Percentiles rank a stretch among this genome's conserved stretches.
Conservation (phyloP, 805 yeast species). For the Kuraishia ogatae region DNA sequence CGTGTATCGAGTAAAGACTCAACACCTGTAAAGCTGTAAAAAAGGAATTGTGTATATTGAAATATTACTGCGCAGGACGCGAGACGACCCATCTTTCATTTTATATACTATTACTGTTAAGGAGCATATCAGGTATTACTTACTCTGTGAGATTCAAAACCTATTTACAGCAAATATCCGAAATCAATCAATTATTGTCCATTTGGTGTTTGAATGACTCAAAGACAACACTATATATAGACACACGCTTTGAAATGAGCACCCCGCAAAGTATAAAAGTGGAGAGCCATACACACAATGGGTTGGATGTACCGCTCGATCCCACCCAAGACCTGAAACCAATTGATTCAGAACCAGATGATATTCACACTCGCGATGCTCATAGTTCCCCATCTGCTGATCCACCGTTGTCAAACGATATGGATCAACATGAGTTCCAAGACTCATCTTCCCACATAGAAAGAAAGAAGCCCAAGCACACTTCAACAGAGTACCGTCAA, state of each 20-base stretch:
- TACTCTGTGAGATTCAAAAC: too few species aligned
- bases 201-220: too few species aligned
- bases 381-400: neutral
- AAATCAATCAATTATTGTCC: too few species aligned
- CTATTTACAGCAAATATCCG: too few species aligned
- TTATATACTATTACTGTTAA: too few species aligned
- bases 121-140: too few species aligned
- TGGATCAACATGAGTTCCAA: neutral
- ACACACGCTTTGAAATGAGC: neutral
- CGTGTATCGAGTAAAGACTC: too few species aligned
- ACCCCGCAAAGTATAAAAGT: neutral
- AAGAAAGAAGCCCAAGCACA: neutral
- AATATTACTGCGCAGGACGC: too few species aligned
- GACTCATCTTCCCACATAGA: neutral
- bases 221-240: too few species aligned
- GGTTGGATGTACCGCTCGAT: slow-evolving; percentile 1
- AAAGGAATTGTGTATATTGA: too few species aligned
- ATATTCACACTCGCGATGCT: neutral
- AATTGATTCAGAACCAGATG: neutral
- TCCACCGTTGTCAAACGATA: neutral
- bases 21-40: too few species aligned
- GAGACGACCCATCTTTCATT: too few species aligned
- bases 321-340: slow-evolving; percentile 4
- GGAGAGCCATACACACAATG: neutral
- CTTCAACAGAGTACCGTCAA: slow-evolving; percentile 1